Base-by-base conservation (phyloP, 441 rosid genomes). In the Omphalea diandra region DNA sequence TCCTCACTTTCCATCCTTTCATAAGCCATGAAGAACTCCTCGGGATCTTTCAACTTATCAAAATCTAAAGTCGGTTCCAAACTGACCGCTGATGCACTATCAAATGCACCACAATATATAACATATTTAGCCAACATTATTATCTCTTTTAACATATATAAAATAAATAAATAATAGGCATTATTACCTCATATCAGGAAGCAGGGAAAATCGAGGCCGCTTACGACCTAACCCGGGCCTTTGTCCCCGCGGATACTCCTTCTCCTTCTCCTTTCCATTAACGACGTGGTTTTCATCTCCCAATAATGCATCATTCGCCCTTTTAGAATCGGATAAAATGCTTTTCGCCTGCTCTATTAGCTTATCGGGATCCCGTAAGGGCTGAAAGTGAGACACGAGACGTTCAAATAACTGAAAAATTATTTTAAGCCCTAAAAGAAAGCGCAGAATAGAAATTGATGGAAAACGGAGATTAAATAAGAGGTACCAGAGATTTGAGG, bases 221-320 rank as follows among this genome's bases (percentile, higher is more conserved):
- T 87, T 86, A 26, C 88, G 87, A 47, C 83, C 88, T 68, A 86
- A 75, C 24, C 82, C 98, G 0, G 87, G 97, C 76, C 98, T 82
- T 76, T 86, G 78, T 68, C 80, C 90, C 55, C 82, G 82, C 24
- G 80, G 88, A 63, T 74, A 82, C 60, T 76, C 80, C 65, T 54
- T 63, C 66, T 76, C 80, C 65, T 54, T 63, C 66, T 61, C 79
- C 26, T 76, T 79, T 69, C 58, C 77, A 57, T 10, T 68, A 29
- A 7, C 81, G 73, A 27, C 76, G 52, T 71, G 70, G 56, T 36
- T n/a, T 29, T 52, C 20, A n/a, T 70, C 73, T 65, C 73, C 20
- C 0, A 71, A 68, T 22, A 67, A 72, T 36, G 29, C 64, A 46
- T 47, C 67, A 58, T 62, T 72, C 26, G 63, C 71, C 68, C 49